Evolutionary conservation across 108 stramenopile genomes (phyloP).

Genomic region (Nitzschia sp.): DNA sequence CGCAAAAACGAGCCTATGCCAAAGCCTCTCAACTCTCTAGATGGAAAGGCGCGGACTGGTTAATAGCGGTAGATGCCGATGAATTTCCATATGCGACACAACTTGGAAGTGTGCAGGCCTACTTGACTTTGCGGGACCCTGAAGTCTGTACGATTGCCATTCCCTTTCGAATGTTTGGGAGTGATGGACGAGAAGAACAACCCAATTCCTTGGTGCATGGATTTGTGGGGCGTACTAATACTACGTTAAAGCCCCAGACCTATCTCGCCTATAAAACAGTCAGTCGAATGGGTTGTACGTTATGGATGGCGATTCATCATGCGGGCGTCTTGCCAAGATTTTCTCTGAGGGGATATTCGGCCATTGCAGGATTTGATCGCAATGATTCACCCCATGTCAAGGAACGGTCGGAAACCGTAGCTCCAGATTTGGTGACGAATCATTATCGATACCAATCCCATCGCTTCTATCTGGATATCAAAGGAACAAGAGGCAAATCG

Average conservation of each 20-base stretch:
- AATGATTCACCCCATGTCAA: constrained; percentile 8
- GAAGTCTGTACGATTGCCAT: constrained; percentile 9
- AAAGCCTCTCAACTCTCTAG: not conserved
- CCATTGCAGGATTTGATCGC: not conserved
- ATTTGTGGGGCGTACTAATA: constrained; percentile 9
- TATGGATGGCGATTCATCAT: constrained; percentile 23
- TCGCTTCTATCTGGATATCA: constrained; percentile 20
- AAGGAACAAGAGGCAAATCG: constrained; percentile 1
- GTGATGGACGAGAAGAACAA: constrained; percentile 16
- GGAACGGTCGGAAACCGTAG: not conserved
- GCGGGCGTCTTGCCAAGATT: constrained; percentile 1
- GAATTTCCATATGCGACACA: constrained; percentile 23
- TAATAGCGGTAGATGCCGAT: constrained; percentile 10
- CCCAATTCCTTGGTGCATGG: constrained; percentile 9
- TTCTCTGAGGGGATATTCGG: constrained; percentile 1
- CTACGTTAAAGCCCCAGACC: not conserved
- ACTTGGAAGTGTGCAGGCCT: not conserved
- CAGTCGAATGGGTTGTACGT: constrained; percentile 2
- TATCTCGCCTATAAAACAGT: not conserved
- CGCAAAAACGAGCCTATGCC: not conserved
- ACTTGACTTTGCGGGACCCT: constrained; percentile 4
- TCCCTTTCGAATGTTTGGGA: constrained; percentile 18
- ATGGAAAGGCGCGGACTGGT: not conserved
- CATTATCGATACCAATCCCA: constrained; percentile 14
- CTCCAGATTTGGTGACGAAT: constrained; percentile 9